A percentile compares a stretch with the other conserved stretches of the same genome.
phyloP scores from a whole-genome alignment of 75 land plant species.

The Gnetum montanum region DNA sequence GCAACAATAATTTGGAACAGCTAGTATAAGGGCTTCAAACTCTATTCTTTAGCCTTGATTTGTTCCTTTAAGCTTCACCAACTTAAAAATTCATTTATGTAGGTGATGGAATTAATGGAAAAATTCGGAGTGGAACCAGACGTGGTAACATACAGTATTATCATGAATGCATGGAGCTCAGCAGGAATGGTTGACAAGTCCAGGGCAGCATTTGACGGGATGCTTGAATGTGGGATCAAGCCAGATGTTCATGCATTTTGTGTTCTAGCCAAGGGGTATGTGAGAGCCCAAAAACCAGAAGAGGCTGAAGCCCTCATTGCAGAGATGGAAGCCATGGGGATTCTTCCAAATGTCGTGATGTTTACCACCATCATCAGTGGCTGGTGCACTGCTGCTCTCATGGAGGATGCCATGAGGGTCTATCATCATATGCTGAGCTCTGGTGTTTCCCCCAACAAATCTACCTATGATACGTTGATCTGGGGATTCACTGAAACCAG shows the following conservation, averaged over 20 bases:
- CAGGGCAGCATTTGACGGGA: conserved; percentile 43
- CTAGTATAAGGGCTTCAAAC: too few species aligned
- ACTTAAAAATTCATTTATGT: too few species aligned
- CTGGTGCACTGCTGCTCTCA: conserved; percentile 62
- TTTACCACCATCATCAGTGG: conserved; percentile 87
- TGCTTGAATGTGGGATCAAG: conserved; percentile 60
- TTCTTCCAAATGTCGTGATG: conserved; percentile 56
- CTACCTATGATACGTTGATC: conserved; percentile 69
- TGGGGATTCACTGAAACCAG: conserved; percentile 81
- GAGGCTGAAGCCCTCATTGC: conserved; percentile 60
- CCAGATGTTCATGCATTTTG: conserved; percentile 70
- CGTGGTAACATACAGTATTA: conserved; percentile 70
- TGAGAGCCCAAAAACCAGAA: conserved; percentile 49
- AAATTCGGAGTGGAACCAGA: conserved; percentile 62
- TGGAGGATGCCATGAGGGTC: conserved; percentile 62
- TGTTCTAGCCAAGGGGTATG: conserved; percentile 87
- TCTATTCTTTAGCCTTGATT: too few species aligned
- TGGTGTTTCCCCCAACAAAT: conserved; percentile 51
- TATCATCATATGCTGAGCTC: conserved; percentile 39
- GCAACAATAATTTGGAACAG: too few species aligned
- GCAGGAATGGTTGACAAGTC: conserved; percentile 63
- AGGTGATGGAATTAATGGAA: conserved; percentile 70
- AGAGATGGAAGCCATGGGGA: conserved; percentile 27
- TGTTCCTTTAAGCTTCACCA: too few species aligned
- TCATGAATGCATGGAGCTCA: conserved; percentile 87